Evolutionary conservation across 345 rosid species (phyloP).

Genomic region (Eucalyptus sp.): DNA sequence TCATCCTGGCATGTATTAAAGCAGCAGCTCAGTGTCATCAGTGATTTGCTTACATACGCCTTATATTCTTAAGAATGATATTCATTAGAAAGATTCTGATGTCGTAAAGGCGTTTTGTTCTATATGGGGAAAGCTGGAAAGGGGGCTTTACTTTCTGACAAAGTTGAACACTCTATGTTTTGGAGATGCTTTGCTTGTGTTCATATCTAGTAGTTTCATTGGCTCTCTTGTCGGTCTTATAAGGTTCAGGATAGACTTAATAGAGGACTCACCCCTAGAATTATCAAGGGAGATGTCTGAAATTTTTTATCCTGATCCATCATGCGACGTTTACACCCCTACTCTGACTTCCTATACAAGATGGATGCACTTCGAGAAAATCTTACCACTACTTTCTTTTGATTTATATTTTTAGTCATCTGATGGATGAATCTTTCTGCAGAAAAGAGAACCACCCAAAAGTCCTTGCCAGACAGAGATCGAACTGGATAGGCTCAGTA

Average conservation of each 20-base stretch:
- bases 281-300: not conserved
- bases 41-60: not conserved
- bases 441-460: slow-evolving; percentile 40
- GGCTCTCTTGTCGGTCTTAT: not conserved
- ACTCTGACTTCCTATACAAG: not conserved
- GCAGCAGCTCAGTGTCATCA: not conserved
- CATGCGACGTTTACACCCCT: not conserved
- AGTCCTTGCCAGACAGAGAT: slow-evolving; percentile 20
- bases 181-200: not conserved
- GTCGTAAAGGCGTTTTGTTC: not conserved
- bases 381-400: not conserved
- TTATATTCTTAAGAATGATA: not conserved
- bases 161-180: not conserved
- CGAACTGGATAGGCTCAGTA: slow-evolving; percentile 40
- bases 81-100: not conserved
- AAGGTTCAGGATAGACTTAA: not conserved
- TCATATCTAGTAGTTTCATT: not conserved
- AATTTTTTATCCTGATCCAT: not conserved
- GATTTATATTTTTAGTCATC: not conserved
- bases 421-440: slow-evolving; percentile 19
- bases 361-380: not conserved
- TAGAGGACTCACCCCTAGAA: not conserved
- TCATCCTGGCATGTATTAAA: not conserved
- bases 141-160: not conserved
- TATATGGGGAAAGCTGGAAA: not conserved